phyloP scores from a whole-genome alignment of 345 rosid genomes.

The Microcos paniculata region DNA sequence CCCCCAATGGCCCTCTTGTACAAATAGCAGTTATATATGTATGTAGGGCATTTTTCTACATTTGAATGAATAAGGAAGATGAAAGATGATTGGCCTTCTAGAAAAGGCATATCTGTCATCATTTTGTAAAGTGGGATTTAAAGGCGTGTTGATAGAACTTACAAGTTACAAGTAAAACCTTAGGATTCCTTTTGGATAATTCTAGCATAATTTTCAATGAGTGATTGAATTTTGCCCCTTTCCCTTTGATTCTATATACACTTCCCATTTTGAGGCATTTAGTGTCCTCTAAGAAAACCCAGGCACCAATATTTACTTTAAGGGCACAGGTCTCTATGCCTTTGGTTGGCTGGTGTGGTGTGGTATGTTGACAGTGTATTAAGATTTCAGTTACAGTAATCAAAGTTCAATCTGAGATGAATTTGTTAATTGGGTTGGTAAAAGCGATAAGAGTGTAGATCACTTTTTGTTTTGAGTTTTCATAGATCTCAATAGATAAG shows the following conservation, averaged over 20 bases:
- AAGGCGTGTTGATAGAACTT: not conserved
- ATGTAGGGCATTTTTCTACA: not conserved
- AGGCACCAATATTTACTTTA: no score
- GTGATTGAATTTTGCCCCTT: not conserved
- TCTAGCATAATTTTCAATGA: not conserved
- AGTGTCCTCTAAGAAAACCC: no score
- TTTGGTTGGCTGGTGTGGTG: no score
- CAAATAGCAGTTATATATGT: no score
- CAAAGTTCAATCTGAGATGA: no score
- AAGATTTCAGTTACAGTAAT: no score
- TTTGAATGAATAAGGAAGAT: not conserved
- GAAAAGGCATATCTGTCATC: conserved; percentile 4
- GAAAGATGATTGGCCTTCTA: conserved; percentile 1
- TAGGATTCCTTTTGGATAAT: not conserved
- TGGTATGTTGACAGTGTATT: no score
- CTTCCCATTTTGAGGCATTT: not conserved
- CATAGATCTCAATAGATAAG: no score
- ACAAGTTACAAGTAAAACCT: not conserved
- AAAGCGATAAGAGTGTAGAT: no score
- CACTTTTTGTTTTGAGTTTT: no score
- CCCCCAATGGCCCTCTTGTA: not conserved
- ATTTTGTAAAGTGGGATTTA: conserved; percentile 10
- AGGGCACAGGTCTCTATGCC: no score
- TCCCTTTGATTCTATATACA: not conserved
- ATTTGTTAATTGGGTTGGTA: no score